Base-by-base conservation (phyloP, 345 rosid species). In the Pugionium cornutum region DNA sequence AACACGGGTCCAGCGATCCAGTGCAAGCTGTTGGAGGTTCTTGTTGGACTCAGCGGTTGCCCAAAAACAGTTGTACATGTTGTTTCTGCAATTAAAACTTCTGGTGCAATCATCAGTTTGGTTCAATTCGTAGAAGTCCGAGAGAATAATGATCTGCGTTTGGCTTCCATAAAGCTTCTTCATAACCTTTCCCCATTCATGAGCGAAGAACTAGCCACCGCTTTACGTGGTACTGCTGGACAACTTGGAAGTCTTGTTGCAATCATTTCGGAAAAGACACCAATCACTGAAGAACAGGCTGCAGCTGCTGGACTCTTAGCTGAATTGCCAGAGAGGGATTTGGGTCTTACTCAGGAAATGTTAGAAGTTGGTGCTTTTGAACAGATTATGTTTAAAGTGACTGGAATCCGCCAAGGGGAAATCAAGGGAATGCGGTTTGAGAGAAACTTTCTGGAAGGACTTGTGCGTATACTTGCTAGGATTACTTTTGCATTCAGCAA, bases 11-110 rank as follows among this genome's bases (percentile, higher is more conserved):
- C 99, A 50, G 82, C 92, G 29, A 88, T 94, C 39, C 97, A 86
- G 77, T 89, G 99, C 86, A 88, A 94, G 60, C 96, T 94, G 65
- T 79, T 94, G 65, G 97, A 94, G 80, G 96, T 94, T 78, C 99
- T 94, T 52, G 95, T 88, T 54, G 99, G 99, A 75, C 86, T 94
- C 60, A 90, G 97, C 6, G 68, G 28, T 67, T 82, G 83, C 47
- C 78, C 73, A 8, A 60, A 78, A 53, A 76, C 97, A 48, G 95
- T 88, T 62, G 28, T 74, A 25, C 83, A 83, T 7, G 89, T 90
- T 9, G 97, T 90, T 40, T 68, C 92, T 45, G 95, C 96, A 32
- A 84, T 90, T 65, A 94, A 84, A 78, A 84, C 90, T 72, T 90
- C 96, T 4, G 99, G 99, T 62, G 99, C 99, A 30, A 80, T 77